Evolutionary conservation across 306 rosid genomes (phyloP), one percentile per base, ranked within the genome.

Genomic region (Castanea crenata): DNA sequence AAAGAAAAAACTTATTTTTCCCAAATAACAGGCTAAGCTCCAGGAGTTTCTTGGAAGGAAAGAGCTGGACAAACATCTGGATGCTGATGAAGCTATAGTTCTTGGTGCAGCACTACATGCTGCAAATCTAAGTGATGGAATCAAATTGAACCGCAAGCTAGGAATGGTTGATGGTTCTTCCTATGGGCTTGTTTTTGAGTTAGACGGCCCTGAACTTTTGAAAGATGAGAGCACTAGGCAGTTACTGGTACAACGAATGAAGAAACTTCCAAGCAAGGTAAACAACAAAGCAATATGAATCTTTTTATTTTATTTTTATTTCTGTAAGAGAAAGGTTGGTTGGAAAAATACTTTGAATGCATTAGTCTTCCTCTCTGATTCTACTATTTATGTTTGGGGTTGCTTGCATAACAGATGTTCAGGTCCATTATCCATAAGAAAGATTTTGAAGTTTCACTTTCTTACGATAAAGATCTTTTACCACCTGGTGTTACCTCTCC

Each of bases 81-180:
- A 95, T 82, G 93, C 99, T 34, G 99, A 95, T 88, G 99, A 95
- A 85, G 99, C 99, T 74, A 88, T 86, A 68, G 98, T 91, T 79
- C 98, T 95, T 35, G 99, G 99, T 61, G 90, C 99, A 55, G 83
- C 98, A 58, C 87, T 95, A 68, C 91, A 93, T 75, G 99, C 99
- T 55, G 98, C 98, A 55, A 95, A 95, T 86, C 69, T 95, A 89
- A 95, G 99, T 70, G 99, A 95, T 85, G 99, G 99, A 75, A 95
- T 95, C 84, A 95, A 95, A 83, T 86, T 95, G 88, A 95, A 95
- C 86, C 97, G 98, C 44, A 95, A 95, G 86, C 91, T 95, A 18
- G 99, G 99, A 82, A 95, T 95, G 99, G 46, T 93, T 70, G 99
- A 95, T 86, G 99, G 98, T 81, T 95, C 99, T 79, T 81, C 92